phyloP scores from a whole-genome alignment of 495 filamentous ascomycete species.

The Penicillium mononematosum region DNA sequence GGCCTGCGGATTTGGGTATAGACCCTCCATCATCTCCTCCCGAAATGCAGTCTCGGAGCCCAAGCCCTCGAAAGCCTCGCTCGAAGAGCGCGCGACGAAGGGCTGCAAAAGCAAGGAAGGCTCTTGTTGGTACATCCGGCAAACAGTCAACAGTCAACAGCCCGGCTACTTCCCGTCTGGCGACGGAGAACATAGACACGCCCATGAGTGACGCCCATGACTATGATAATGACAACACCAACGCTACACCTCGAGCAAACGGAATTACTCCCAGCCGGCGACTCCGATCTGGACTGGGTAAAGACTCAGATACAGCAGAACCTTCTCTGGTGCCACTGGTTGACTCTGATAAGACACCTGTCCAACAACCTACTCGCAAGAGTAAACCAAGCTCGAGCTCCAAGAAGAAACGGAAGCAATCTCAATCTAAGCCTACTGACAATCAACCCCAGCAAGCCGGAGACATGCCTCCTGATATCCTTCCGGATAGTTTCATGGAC shows the following conservation, averaged over 20 bases:
- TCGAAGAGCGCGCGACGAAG: conserved; percentile 17
- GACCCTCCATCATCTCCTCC: conserved; percentile 47
- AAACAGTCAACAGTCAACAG: conserved; percentile 15
- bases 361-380: conserved; percentile 1
- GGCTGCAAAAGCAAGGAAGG: conserved; percentile 22
- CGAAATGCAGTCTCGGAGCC: conserved; percentile 28
- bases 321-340: not conserved
- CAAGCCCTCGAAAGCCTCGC: conserved; percentile 24
- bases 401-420: conserved; percentile 5
- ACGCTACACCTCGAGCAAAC: conserved; percentile 10
- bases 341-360: conserved; percentile 6
- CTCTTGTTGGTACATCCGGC: conserved; percentile 4
- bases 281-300: conserved; percentile 32
- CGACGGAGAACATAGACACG: conserved; percentile 7
- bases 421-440: not conserved
- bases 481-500: conserved; percentile 23
- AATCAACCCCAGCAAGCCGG: not conserved
- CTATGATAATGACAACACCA: conserved; percentile 14
- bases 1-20: not conserved
- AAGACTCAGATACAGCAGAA: conserved; percentile 11
- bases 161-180: conserved; percentile 11
- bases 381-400: conserved; percentile 6
- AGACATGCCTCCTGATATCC: not conserved
- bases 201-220: not conserved
- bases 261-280: conserved; percentile 28